These are phyloP conservation scores for Brassica nigra DNA, from an alignment of 345 rosid genomes.

Conservation along the genomic window DNA sequence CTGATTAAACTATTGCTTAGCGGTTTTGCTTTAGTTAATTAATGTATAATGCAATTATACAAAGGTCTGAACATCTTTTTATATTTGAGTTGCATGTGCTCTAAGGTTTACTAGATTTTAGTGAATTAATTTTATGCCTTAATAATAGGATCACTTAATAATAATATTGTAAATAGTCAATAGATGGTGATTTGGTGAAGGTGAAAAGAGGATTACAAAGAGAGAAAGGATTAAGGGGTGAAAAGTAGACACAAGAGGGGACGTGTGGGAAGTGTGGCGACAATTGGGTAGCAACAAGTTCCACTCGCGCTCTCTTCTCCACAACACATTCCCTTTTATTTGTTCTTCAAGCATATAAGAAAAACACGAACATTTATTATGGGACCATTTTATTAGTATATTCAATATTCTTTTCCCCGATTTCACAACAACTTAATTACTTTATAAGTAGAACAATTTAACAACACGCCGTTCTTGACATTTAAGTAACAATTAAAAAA, in stretches of 20 bases:
- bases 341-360: slow-evolving; percentile 2
- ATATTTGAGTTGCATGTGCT: slow-evolving; percentile 15
- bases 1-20: neutral
- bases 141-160: neutral
- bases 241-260: slow-evolving; percentile 34
- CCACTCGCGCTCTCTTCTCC: slow-evolving; percentile 50
- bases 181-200: neutral
- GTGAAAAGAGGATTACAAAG: neutral
- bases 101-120: slow-evolving; percentile 25
- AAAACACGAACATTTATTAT: slow-evolving; percentile 2
- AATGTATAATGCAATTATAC: neutral
- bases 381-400: slow-evolving; percentile 27
- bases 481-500: neutral
- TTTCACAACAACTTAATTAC: slow-evolving; percentile 25
- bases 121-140: neutral
- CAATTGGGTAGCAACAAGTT: slow-evolving; percentile 42
- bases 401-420: slow-evolving; percentile 28
- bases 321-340: slow-evolving; percentile 45
- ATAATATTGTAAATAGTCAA: slow-evolving; percentile 4
- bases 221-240: slow-evolving; percentile 6
- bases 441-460: neutral
- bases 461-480: slow-evolving; percentile 14
- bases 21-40: neutral
- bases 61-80: neutral
- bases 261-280: slow-evolving; percentile 61